Evolutionary conservation across 2,329 filamentous ascomycete genomes (phyloP).

Genomic region (Cercospora janseana): DNA sequence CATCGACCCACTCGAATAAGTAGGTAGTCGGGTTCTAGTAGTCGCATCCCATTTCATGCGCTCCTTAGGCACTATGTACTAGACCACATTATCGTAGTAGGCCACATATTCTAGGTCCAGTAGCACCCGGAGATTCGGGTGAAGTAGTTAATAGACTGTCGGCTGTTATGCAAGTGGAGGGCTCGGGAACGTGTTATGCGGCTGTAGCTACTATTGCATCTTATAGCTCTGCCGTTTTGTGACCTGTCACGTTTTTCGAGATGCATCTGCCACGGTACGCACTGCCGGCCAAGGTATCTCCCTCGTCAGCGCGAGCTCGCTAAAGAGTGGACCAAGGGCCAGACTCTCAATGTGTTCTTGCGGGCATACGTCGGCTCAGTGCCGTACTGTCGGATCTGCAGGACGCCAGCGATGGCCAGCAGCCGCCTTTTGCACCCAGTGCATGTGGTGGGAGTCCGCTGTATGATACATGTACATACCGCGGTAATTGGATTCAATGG

Average conservation of each 20-base stretch:
- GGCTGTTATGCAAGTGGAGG: constrained; percentile 9
- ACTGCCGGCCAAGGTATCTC: not conserved
- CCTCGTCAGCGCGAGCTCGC: not conserved
- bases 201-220: constrained; percentile 17
- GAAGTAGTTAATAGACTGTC: constrained; percentile 19
- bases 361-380: constrained; percentile 1
- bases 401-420: no score
- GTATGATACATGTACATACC: no score
- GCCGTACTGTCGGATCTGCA: not conserved
- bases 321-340: not conserved
- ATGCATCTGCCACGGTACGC: not conserved
- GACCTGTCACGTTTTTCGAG: not conserved
- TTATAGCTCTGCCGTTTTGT: constrained; percentile 1
- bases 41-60: constrained; percentile 21
- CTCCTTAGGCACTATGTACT: constrained; percentile 24
- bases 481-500: no score
- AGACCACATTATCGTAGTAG: constrained; percentile 24
- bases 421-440: no score
- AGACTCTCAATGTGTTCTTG: not conserved
- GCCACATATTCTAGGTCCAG: constrained; percentile 26
- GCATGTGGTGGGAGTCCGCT: no score
- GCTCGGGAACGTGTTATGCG: constrained; percentile 1
- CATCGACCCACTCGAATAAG: constrained; percentile 16
- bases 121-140: constrained; percentile 19
- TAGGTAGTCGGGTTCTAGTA: constrained; percentile 16